Evolutionary conservation across 208 protist genomes (phyloP).

Genomic region (Trichomonas tenax): DNA sequence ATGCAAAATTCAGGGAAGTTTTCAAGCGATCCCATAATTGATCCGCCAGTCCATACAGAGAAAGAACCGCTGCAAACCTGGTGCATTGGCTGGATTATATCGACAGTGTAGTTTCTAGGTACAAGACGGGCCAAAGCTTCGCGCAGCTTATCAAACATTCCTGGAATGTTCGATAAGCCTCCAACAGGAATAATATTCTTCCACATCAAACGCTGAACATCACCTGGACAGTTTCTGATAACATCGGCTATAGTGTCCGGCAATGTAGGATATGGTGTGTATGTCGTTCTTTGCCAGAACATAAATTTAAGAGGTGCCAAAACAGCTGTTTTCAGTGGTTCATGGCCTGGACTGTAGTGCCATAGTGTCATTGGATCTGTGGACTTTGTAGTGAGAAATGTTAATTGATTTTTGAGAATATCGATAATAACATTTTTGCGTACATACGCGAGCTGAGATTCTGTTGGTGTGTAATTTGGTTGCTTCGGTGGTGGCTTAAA

Average conservation of each 20-base stretch:
- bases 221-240: background rate
- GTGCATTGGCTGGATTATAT: background rate
- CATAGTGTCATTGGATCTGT: background rate
- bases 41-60: background rate
- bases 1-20: slow-evolving; percentile 14
- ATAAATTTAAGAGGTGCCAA: background rate
- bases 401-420: background rate
- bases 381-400: background rate
- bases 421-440: background rate
- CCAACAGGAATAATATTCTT: background rate
- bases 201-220: background rate
- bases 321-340: background rate
- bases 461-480: background rate
- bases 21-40: background rate
- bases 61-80: background rate
- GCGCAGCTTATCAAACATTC: background rate
- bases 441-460: background rate
- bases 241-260: background rate
- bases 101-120: background rate
- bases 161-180: background rate
- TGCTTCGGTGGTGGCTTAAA: background rate
- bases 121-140: too few relatives aligned
- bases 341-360: background rate
- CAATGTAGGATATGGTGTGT: background rate
- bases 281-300: background rate